Evolutionary conservation across 2,329 filamentous ascomycete species (phyloP).

Genomic region (Scedosporium minutisporum): DNA sequence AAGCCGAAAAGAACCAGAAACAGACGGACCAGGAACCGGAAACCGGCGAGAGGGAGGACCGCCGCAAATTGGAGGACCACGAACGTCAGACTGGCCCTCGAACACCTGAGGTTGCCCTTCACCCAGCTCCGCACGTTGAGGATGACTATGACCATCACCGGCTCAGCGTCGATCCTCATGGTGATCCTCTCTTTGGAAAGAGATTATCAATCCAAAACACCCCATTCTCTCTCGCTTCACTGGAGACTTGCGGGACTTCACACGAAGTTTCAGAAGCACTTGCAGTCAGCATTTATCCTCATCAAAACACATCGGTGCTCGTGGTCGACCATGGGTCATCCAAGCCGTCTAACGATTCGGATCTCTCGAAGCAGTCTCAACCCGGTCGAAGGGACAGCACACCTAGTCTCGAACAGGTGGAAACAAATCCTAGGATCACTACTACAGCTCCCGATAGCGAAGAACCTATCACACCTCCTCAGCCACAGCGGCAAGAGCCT

Average conservation of each 20-base stretch:
- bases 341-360: conserved; percentile 37
- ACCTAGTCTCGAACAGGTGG: not conserved
- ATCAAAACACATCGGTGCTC: conserved; percentile 55
- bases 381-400: not conserved
- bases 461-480: conserved; percentile 42
- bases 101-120: not conserved
- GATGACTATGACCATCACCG: conserved; percentile 15
- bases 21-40: not conserved
- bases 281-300: conserved; percentile 52
- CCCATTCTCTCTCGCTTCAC: conserved; percentile 51
- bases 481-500: conserved; percentile 32
- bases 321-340: conserved; percentile 45
- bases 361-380: conserved; percentile 15
- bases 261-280: conserved; percentile 53
- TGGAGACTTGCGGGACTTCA: conserved; percentile 53
- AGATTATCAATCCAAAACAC: conserved; percentile 47
- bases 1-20: conserved; percentile 4
- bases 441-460: conserved; percentile 27
- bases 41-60: not conserved
- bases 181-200: conserved; percentile 43
- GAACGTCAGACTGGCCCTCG: not conserved
- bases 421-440: conserved; percentile 21
- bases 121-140: not conserved
- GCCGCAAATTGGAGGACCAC: not conserved
- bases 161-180: conserved; percentile 38